Conservation (phyloP, 75 land plant species). For the Cryptomeria japonica region DNA sequence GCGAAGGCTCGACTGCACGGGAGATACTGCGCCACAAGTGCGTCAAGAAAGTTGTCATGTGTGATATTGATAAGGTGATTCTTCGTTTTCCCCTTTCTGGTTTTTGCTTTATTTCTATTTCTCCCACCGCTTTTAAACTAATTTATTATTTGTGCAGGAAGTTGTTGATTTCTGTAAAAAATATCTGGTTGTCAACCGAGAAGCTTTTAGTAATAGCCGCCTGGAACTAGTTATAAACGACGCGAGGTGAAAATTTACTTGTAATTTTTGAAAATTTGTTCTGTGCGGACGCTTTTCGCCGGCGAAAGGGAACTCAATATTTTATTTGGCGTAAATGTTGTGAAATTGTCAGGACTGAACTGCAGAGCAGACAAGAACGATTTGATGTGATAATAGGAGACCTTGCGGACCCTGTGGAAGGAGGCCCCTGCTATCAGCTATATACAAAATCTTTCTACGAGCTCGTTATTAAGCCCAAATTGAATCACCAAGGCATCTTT, state of each 20-base stretch:
- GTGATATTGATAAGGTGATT: conserved; percentile 90
- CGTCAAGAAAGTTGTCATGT: conserved; percentile 90
- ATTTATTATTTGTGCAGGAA: conserved; percentile 48
- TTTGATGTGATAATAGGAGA: conserved; percentile 93
- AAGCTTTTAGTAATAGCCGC: conserved; percentile 69
- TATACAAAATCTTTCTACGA: conserved; percentile 92
- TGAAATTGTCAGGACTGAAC: conserved; percentile 67
- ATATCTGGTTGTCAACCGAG: conserved; percentile 55
- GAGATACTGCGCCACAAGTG: conserved; percentile 77
- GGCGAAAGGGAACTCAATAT: neutral
- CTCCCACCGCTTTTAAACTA: no score
- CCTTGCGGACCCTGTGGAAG: conserved; percentile 92
- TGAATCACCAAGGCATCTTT: conserved; percentile 68
- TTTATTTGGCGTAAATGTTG: neutral
- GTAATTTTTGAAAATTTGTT: neutral
- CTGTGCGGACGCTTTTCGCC: neutral
- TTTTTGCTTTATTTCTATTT: neutral
- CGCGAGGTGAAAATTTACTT: conserved; percentile 57
- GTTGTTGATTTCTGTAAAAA: conserved; percentile 86
- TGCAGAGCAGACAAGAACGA: conserved; percentile 61
- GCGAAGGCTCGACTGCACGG: conserved; percentile 95
- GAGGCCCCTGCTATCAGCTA: conserved; percentile 93
- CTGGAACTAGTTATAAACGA: conserved; percentile 90
- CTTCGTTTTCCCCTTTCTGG: neutral
- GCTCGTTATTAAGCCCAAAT: conserved; percentile 73